Evolutionary conservation across 495 filamentous ascomycete species (phyloP).

Genomic region (Annulohypoxylon bovei): DNA sequence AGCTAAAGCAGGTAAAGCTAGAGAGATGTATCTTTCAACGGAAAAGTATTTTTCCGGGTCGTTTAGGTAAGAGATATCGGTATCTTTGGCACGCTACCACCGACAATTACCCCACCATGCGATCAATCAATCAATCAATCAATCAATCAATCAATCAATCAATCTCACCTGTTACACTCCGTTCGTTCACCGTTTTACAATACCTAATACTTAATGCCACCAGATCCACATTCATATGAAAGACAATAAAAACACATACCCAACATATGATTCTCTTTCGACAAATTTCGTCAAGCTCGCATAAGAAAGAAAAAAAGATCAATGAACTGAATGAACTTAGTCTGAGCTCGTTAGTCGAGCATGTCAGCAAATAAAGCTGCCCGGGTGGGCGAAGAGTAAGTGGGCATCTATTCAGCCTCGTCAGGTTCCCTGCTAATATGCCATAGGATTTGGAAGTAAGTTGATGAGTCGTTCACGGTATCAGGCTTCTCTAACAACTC

Average conservation of each 20-base stretch:
- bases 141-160: slow-evolving; percentile 37
- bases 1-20: not conserved
- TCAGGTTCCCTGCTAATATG: slow-evolving; percentile 42
- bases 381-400: slow-evolving; percentile 97
- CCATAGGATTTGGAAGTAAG: slow-evolving; percentile 96
- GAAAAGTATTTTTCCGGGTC: slow-evolving; percentile 24
- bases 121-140: not conserved
- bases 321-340: slow-evolving; percentile 31
- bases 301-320: slow-evolving; percentile 14
- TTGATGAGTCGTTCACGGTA: slow-evolving; percentile 23
- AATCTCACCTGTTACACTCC: not conserved
- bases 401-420: slow-evolving; percentile 26
- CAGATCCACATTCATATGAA: not conserved
- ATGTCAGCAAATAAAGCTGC: slow-evolving; percentile 92
- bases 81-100: not conserved
- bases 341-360: slow-evolving; percentile 42
- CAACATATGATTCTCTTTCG: not conserved
- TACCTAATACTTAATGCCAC: not conserved
- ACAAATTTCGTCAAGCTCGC: not conserved
- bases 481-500: slow-evolving; percentile 22
- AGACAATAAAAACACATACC: not conserved
- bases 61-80: not conserved
- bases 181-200: slow-evolving; percentile 16
- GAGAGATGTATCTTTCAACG: not conserved
- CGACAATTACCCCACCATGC: slow-evolving; percentile 25